Evolutionary conservation across 2,329 filamentous ascomycete species (phyloP).

Genomic region (Trichophyton equinum): DNA sequence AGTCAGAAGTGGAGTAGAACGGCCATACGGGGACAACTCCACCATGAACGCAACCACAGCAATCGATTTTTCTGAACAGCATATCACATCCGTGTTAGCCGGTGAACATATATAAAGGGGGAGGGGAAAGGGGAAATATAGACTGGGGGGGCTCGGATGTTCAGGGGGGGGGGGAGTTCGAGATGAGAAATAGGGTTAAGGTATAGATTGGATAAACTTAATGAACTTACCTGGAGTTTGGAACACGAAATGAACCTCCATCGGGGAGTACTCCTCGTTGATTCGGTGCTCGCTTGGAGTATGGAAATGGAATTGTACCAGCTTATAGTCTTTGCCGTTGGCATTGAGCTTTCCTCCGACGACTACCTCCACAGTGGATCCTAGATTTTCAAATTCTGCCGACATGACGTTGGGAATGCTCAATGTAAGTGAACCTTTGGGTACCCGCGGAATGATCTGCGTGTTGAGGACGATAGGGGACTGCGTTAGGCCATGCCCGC

Average conservation of each 20-base stretch:
- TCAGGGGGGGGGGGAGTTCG: neutral
- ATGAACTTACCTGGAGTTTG: slow-evolving; percentile 32
- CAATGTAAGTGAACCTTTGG: neutral
- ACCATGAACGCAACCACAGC: slow-evolving; percentile 1
- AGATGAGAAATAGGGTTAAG: neutral
- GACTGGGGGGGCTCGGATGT: neutral
- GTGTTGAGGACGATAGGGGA: neutral
- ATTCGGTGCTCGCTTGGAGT: slow-evolving; percentile 48
- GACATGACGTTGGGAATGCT: neutral
- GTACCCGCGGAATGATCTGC: neutral
- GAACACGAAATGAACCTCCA: slow-evolving; percentile 48
- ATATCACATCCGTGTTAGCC: neutral
- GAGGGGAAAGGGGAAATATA: neutral
- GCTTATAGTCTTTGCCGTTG: slow-evolving; percentile 28
- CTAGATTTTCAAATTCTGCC: slow-evolving; percentile 34
- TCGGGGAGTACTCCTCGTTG: slow-evolving; percentile 35
- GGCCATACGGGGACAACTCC: neutral
- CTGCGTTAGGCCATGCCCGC: neutral
- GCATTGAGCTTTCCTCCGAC: slow-evolving; percentile 39
- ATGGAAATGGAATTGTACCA: slow-evolving; percentile 50
- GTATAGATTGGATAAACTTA: neutral
- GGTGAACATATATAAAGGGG: neutral
- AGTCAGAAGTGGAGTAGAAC: neutral
- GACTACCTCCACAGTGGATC: slow-evolving; percentile 38
- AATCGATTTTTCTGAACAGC: neutral